Evolutionary conservation across 208 protist genomes (phyloP).

Genomic region (Leishmania guyanensis): DNA sequence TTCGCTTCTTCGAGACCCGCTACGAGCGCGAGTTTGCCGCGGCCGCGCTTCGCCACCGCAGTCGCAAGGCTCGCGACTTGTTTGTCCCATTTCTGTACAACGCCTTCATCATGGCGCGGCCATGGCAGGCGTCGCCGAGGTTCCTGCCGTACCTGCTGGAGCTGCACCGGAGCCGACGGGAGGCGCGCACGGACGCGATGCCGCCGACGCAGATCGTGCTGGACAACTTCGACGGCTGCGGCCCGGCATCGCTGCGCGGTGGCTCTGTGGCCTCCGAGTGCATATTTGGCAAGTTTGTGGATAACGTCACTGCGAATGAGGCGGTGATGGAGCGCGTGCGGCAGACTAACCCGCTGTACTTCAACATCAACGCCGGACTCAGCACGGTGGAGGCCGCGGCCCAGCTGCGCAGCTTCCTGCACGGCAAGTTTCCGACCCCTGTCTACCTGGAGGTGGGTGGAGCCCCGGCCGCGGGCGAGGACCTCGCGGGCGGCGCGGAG

Average conservation of each 20-base stretch:
- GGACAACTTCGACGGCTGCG: constrained; percentile 65
- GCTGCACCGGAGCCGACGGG: background rate
- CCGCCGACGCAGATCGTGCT: constrained; percentile 27
- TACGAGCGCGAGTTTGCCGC: constrained; percentile 45
- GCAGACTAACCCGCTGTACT: constrained; percentile 32
- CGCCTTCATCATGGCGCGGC: constrained; percentile 58
- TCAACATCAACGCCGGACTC: constrained; percentile 46
- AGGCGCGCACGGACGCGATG: background rate
- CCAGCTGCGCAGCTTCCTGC: constrained; percentile 36
- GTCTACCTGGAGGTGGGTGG: constrained; percentile 33
- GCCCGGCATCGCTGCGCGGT: constrained; percentile 29
- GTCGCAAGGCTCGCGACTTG: constrained; percentile 35
- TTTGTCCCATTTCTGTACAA: constrained; percentile 68
- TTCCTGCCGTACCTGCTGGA: constrained; percentile 42
- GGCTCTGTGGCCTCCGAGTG: constrained; percentile 8
- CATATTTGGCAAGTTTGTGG: constrained; percentile 33
- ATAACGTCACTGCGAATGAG: constrained; percentile 17
- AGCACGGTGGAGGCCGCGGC: constrained; percentile 1
- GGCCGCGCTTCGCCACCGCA: constrained; percentile 27
- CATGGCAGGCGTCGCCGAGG: constrained; percentile 52
- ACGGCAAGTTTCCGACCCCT: constrained; percentile 19
- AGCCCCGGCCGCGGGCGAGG: no score
- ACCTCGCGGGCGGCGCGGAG: no score
- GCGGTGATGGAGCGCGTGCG: constrained; percentile 17
- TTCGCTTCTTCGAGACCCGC: constrained; percentile 40